Evolutionary conservation across 495 filamentous ascomycete species (phyloP).

Genomic region (Echria macrotheca): DNA sequence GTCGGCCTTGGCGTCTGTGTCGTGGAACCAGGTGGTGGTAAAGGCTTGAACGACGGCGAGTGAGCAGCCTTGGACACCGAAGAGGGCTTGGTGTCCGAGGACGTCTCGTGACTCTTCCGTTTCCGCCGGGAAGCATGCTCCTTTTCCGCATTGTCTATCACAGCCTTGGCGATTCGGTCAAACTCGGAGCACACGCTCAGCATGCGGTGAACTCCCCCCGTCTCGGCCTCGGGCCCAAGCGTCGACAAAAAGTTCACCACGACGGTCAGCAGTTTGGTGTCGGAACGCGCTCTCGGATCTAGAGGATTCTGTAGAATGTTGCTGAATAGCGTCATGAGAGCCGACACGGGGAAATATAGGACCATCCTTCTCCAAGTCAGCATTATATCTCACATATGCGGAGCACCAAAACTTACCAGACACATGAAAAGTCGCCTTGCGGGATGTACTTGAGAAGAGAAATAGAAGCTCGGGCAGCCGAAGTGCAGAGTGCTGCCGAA

Average conservation of each 20-base stretch:
- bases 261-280: slow-evolving; percentile 83
- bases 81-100: slow-evolving; percentile 15
- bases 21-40: slow-evolving; percentile 24
- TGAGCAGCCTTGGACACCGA: slow-evolving; percentile 13
- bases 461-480: slow-evolving; percentile 87
- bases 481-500: slow-evolving; percentile 87
- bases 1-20: slow-evolving; percentile 29
- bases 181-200: slow-evolving; percentile 89
- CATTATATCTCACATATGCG: neutral
- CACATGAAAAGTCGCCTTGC: slow-evolving; percentile 87
- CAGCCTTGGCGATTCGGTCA: slow-evolving; percentile 86
- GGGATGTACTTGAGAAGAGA: slow-evolving; percentile 93
- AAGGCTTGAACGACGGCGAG: slow-evolving; percentile 27
- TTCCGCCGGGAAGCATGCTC: slow-evolving; percentile 73
- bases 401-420: slow-evolving; percentile 63
- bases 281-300: slow-evolving; percentile 79
- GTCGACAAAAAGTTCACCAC: slow-evolving; percentile 82
- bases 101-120: slow-evolving; percentile 60
- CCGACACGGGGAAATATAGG: slow-evolving; percentile 94
- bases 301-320: slow-evolving; percentile 96
- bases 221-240: slow-evolving; percentile 69
- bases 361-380: slow-evolving; percentile 63
- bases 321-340: slow-evolving; percentile 90
- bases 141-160: slow-evolving; percentile 84
- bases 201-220: slow-evolving; percentile 87